Evolutionary conservation across 2,329 filamentous ascomycete genomes (phyloP), one percentile per base, ranked within the genome.

Genomic region (Fusarium torulosum): DNA sequence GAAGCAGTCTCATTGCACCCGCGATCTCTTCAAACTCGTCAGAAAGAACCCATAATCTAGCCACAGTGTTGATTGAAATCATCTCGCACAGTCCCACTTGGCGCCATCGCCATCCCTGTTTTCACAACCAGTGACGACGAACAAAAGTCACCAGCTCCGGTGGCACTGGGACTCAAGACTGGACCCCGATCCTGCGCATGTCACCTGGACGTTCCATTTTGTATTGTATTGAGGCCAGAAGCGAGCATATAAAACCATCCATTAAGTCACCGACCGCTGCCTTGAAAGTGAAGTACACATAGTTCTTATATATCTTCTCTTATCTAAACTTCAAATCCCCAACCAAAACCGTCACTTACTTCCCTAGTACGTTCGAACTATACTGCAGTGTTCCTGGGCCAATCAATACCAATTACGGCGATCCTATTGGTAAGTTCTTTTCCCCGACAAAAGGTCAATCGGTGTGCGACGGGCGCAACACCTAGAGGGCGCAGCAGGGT

Each of bases 21-120:
- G 40, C 21, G 31, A 31, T 46, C 53, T 40, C 38, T 40, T 46
- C 14, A 43, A 57, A 51, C 27, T 49, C 62, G 27, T 47, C 40
- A 51, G 31, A 43, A 53, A 44, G 35, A 43, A 40, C 41, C 47
- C 53, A 63, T 47, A 56, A 56, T 53, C 50, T 52, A 52, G 55
- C 29, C 27, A 73, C 71, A 58, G 71, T 73, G 62, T 51, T 63
- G 63, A 70, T 70, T 59, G 33, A 13, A 47, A n/a, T 53, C 27
- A 27, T 47, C 53, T 62, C 60, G 51, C 67, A 73, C 71, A 7
- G 71, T 65, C 9, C 43, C 31, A 46, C 67, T 71, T 73, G 70
- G 72, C 72, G 69, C 64, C 72, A 67, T 64, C 45, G 31, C 51
- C 27, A 74, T 74, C 72, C 72, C 67, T 74, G 72, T 74, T 74